Evolutionary conservation across 345 rosid genomes (phyloP).

Genomic region (Toxicodendron radicans): DNA sequence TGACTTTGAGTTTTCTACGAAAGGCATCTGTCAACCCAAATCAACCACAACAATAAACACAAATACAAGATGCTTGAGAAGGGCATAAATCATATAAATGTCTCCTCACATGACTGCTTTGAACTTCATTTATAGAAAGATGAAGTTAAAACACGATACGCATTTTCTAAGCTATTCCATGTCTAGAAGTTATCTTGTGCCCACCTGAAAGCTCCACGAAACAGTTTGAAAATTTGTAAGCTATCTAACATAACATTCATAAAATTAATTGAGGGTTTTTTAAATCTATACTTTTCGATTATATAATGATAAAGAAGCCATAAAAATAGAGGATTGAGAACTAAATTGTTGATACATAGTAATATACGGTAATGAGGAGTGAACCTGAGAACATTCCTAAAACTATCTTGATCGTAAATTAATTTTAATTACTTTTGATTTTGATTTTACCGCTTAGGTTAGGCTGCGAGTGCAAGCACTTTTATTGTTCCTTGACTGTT

Average conservation of each 20-base stretch:
- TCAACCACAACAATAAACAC: too few species aligned
- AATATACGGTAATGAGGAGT: background rate
- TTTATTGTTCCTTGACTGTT: conserved; percentile 61
- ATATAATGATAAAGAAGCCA: background rate
- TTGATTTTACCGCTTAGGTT: conserved; percentile 34
- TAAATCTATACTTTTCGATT: background rate
- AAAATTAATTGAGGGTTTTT: too few species aligned
- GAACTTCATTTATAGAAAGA: too few species aligned
- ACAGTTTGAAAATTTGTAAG: background rate
- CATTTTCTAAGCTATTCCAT: background rate
- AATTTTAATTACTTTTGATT: background rate
- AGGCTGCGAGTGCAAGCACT: conserved; percentile 53
- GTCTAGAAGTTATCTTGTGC: background rate
- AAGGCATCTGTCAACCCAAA: too few species aligned
- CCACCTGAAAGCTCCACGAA: background rate
- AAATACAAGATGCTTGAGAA: too few species aligned
- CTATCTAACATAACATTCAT: background rate
- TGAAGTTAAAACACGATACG: too few species aligned
- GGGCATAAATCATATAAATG: too few species aligned
- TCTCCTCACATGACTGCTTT: too few species aligned
- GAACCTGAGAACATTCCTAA: background rate
- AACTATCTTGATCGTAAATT: background rate
- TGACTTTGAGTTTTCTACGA: too few species aligned
- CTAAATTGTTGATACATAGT: background rate
- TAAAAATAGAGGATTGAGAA: background rate